These are phyloP conservation scores for Diaporthe destruens DNA, from an alignment of 2,329 filamentous ascomycete species.

Conservation along the genomic window DNA sequence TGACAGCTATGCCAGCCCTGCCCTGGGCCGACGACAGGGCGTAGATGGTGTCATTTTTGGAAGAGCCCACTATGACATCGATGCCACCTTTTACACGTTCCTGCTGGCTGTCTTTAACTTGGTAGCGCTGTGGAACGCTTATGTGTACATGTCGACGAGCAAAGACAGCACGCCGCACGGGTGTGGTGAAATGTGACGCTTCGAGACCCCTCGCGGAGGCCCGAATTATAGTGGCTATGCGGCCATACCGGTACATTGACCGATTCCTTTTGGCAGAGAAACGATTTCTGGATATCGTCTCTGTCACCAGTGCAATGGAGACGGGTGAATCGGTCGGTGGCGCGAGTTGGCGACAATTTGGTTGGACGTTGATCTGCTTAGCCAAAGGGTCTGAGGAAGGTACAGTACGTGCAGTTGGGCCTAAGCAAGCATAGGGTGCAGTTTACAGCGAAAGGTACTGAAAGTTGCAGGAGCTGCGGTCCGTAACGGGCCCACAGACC, in stretches of 20 bases:
- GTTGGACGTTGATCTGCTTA: not conserved
- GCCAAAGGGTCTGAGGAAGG: not conserved
- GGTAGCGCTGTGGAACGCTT: not conserved
- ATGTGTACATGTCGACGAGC: conserved; percentile 7
- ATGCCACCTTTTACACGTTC: not conserved
- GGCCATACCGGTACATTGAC: conserved; percentile 42
- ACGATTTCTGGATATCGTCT: not conserved
- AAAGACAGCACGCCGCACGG: not conserved
- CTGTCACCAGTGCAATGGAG: not conserved
- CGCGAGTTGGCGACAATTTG: not conserved
- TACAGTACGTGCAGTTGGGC: not conserved
- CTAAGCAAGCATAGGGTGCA: not conserved
- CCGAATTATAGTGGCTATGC: conserved; percentile 36
- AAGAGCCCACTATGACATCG: conserved; percentile 32
- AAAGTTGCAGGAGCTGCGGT: not conserved
- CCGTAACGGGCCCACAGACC: not conserved
- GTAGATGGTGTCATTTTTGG: conserved; percentile 79
- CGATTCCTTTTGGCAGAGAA: not conserved
- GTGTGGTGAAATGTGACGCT: not conserved
- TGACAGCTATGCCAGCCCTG: conserved; percentile 88
- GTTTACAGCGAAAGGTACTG: not conserved
- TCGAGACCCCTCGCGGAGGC: not conserved
- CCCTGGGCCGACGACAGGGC: conserved; percentile 90
- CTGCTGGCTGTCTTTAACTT: not conserved
- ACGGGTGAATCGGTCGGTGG: not conserved